Conservation (phyloP, 345 rosid species). For the Pistacia vera region DNA sequence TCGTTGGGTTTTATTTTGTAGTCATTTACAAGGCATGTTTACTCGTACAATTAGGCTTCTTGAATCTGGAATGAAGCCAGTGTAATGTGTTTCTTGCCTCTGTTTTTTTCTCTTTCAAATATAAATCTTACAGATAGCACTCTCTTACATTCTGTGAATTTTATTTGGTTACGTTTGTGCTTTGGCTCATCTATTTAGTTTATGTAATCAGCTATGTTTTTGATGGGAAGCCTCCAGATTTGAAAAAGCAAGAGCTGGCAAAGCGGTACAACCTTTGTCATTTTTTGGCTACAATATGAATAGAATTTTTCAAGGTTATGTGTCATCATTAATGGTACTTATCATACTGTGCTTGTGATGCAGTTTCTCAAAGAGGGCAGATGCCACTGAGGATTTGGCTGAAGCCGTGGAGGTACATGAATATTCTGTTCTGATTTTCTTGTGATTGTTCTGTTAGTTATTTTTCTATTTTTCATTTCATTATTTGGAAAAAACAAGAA, state of each 20-base stretch:
- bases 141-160: background rate
- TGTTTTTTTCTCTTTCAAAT: conserved; percentile 4
- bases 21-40: conserved; percentile 98
- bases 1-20: conserved; percentile 22
- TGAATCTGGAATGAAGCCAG: conserved; percentile 96
- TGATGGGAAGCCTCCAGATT: conserved; percentile 87
- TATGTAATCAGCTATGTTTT: conserved; percentile 68
- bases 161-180: conserved; percentile 5
- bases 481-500: background rate
- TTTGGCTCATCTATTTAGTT: conserved; percentile 3
- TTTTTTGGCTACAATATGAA: background rate
- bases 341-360: conserved; percentile 19
- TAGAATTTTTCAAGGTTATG: background rate
- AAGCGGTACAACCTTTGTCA: conserved; percentile 58
- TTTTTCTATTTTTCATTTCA: background rate
- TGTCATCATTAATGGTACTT: background rate
- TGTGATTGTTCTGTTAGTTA: background rate
- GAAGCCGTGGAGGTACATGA: conserved; percentile 65
- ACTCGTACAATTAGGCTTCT: conserved; percentile 87
- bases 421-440: conserved; percentile 7
- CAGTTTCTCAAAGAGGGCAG: conserved; percentile 80
- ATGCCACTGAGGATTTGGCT: conserved; percentile 70
- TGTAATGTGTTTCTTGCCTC: conserved; percentile 46
- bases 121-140: background rate
- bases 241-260: conserved; percentile 85